phyloP scores from a whole-genome alignment of 2,329 filamentous ascomycete genomes.

The Penicillium sp. region DNA sequence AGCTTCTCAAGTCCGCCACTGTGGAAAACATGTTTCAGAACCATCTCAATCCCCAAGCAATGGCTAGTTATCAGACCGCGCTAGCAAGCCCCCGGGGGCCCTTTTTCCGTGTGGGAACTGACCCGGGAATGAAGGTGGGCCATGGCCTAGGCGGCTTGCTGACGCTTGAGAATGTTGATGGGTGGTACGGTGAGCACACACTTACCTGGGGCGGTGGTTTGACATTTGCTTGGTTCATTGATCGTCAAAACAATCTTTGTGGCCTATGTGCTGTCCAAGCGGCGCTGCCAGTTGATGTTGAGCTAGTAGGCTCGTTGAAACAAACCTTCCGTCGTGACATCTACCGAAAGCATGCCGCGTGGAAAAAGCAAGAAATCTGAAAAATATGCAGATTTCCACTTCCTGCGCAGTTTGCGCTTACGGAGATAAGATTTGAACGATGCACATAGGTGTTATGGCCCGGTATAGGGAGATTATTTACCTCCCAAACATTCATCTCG shows the following conservation, averaged over 20 bases:
- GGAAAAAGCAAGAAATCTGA: constrained; percentile 17
- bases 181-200: constrained; percentile 47
- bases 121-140: constrained; percentile 34
- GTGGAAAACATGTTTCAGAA: constrained; percentile 31
- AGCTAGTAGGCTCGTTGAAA: constrained; percentile 36
- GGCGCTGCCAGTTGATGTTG: constrained; percentile 35
- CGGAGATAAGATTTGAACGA: no score
- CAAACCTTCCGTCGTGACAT: constrained; percentile 46
- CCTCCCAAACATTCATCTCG: no score
- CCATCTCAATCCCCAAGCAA: constrained; percentile 29
- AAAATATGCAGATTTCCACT: neutral
- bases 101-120: constrained; percentile 41
- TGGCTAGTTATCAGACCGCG: constrained; percentile 26
- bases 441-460: no score
- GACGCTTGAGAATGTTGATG: constrained; percentile 42
- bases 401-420: neutral
- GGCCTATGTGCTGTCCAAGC: constrained; percentile 45
- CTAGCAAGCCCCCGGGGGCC: constrained; percentile 33
- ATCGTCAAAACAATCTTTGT: constrained; percentile 49
- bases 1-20: constrained; percentile 27
- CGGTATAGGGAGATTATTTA: no score
- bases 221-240: constrained; percentile 52
- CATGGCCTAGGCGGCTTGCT: constrained; percentile 47
- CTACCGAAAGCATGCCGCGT: constrained; percentile 40
- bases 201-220: constrained; percentile 51